Evolutionary conservation across 2,329 filamentous ascomycete species (phyloP).

Genomic region (Colletotrichum plurivorum): DNA sequence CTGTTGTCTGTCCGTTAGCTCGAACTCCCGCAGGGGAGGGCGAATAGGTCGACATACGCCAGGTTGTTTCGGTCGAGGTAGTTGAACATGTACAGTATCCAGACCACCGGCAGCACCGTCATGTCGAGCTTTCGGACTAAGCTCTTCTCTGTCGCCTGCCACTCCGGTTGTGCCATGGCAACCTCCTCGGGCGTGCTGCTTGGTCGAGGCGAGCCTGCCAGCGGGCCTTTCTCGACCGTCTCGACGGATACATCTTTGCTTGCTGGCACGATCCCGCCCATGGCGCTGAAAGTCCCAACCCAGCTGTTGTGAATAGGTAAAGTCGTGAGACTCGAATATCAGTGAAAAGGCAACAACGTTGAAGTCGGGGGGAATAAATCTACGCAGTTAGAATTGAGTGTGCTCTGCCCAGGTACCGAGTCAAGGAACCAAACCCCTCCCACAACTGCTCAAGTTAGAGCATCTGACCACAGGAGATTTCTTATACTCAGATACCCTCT

Average conservation of each 20-base stretch:
- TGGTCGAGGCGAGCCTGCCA: neutral
- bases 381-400: neutral
- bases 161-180: constrained; percentile 29
- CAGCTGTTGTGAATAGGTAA: neutral
- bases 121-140: constrained; percentile 45
- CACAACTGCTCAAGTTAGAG: too few species aligned
- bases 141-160: constrained; percentile 25
- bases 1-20: constrained; percentile 22
- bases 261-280: constrained; percentile 9
- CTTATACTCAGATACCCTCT: neutral
- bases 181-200: constrained; percentile 8
- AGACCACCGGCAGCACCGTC: constrained; percentile 43
- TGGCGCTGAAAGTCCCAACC: neutral
- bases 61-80: constrained; percentile 39
- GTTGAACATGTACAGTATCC: constrained; percentile 41
- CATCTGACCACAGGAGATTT: neutral
- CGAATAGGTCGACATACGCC: constrained; percentile 30
- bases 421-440: neutral
- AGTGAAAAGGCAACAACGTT: too few species aligned
- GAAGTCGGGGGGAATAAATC: neutral
- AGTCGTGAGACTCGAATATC: too few species aligned
- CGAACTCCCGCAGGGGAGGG: too few species aligned
- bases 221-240: constrained; percentile 14
- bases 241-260: constrained; percentile 23
- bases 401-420: neutral